Base-by-base conservation (phyloP, 1,139 yeast genomes). In the Arxiozyma heterogenica region DNA sequence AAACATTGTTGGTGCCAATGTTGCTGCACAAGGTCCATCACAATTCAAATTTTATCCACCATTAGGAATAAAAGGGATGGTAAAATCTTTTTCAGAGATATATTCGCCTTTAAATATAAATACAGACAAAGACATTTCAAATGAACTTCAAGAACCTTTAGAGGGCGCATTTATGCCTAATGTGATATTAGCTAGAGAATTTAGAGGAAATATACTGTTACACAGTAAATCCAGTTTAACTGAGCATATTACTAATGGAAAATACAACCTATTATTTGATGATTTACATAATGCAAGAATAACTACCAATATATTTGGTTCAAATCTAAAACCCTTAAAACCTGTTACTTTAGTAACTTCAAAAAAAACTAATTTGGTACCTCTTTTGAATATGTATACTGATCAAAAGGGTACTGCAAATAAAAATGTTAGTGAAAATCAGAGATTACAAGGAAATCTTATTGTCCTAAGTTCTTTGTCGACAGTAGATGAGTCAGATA, bases 91-190 rank as follows among this genome's bases (percentile, higher is more conserved):
- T 25, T 17, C 7, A n/a, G 38, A 44, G 8, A 25, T 44, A 44
- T 23, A 44, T 8, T 8, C 38, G 7, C 23, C 38, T 6, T 9
- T 38, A 6, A 25, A 27, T 1, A 25, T 11, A 18, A 17, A 9
- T 30, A 8, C 18, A 11, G 11, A 30, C n/a, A 27, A 18, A 21
- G 17, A 18, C 9, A 30, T 11, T 18, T 30, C 22, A 34, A 34
- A 34, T 15, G 47, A 45, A 30, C n/a, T 45, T 7, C 47, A 45
- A 20, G 39, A 30, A 18, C 41, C 47, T 8, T 15, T 45, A 30
- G 47, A 45, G 20, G 27, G 47, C 30, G 47, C 47, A 45, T 45
- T 45, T 30, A 45, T 12, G 18, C 47, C 47, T 8, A n/a, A 18
- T 27, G 47, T 41, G 11, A 22, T 18, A 18, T n/a, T 20, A 22